phyloP scores from a whole-genome alignment of 2,329 filamentous ascomycete genomes.

The Plectosphaerella plurivora region DNA sequence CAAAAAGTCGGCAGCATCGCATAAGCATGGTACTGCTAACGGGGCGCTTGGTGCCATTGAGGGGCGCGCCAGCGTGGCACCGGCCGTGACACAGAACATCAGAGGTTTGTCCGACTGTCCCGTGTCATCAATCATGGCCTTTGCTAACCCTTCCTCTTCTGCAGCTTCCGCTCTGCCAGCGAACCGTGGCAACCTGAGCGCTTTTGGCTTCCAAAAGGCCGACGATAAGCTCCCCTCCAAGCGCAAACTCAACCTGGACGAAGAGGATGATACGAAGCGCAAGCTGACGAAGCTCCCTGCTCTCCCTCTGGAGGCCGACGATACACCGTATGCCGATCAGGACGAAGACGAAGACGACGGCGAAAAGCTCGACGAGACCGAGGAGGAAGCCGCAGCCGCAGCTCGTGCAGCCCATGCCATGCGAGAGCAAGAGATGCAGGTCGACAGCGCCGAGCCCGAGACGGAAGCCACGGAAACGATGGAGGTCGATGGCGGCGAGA shows the following conservation, averaged over 20 bases:
- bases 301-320: slow-evolving; percentile 61
- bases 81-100: slow-evolving; percentile 24
- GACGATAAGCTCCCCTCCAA: slow-evolving; percentile 69
- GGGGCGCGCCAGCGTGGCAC: slow-evolving; percentile 28
- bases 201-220: slow-evolving; percentile 76
- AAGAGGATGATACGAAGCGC: slow-evolving; percentile 80
- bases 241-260: slow-evolving; percentile 77
- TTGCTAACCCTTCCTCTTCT: slow-evolving; percentile 15
- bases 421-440: slow-evolving; percentile 65
- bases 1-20: slow-evolving; percentile 66
- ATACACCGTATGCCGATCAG: slow-evolving; percentile 56
- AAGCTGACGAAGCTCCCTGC: slow-evolving; percentile 89
- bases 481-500: slow-evolving; percentile 49
- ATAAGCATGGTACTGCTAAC: slow-evolving; percentile 48
- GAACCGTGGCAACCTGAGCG: slow-evolving; percentile 69
- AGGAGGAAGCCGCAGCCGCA: slow-evolving; percentile 83
- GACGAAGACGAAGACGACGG: slow-evolving; percentile 66
- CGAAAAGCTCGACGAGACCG: slow-evolving; percentile 71
- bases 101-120: slow-evolving; percentile 25
- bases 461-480: slow-evolving; percentile 46
- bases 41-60: slow-evolving; percentile 42
- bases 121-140: not conserved
- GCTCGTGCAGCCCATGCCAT: slow-evolving; percentile 81
- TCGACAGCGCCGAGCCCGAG: slow-evolving; percentile 41
- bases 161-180: slow-evolving; percentile 56